phyloP scores from a whole-genome alignment of 148 eudicot genomes.

The Cornus suecica region DNA sequence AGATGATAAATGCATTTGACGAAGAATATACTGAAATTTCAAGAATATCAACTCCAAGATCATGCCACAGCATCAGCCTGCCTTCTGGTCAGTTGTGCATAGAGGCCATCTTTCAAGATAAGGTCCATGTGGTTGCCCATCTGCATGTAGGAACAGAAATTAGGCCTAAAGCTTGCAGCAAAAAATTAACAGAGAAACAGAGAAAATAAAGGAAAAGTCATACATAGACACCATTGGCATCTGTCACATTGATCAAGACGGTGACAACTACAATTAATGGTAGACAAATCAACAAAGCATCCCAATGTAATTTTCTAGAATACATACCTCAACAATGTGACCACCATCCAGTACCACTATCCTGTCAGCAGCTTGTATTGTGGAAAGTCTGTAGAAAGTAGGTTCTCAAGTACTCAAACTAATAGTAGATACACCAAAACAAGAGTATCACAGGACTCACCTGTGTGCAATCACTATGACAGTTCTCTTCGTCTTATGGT shows the following conservation, averaged over 20 bases:
- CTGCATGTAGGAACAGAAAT: constrained; percentile 31
- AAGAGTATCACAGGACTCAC: constrained; percentile 29
- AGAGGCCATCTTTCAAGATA: constrained; percentile 69
- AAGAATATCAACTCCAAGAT: background rate
- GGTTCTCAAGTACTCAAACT: constrained; percentile 10
- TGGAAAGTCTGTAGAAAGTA: constrained; percentile 65
- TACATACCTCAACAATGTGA: constrained; percentile 74
- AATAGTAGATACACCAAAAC: constrained; percentile 8
- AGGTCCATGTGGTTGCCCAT: constrained; percentile 86
- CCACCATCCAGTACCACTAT: constrained; percentile 93
- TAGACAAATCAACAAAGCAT: background rate
- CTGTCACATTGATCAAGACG: background rate
- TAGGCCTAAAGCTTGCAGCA: background rate
- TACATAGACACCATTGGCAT: background rate
- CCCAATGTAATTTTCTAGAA: background rate
- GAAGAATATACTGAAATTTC: background rate
- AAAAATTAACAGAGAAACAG: background rate
- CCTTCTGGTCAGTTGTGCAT: constrained; percentile 74
- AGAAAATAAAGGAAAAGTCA: no score
- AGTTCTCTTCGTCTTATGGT: constrained; percentile 58
- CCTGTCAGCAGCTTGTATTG: constrained; percentile 93
- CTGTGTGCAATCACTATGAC: constrained; percentile 94
- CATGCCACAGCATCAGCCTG: constrained; percentile 84
- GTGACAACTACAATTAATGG: background rate
- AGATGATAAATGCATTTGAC: background rate